These are phyloP conservation scores for Penicillium roqueforti DNA, from an alignment of 495 filamentous ascomycete species.

Conservation along the genomic window DNA sequence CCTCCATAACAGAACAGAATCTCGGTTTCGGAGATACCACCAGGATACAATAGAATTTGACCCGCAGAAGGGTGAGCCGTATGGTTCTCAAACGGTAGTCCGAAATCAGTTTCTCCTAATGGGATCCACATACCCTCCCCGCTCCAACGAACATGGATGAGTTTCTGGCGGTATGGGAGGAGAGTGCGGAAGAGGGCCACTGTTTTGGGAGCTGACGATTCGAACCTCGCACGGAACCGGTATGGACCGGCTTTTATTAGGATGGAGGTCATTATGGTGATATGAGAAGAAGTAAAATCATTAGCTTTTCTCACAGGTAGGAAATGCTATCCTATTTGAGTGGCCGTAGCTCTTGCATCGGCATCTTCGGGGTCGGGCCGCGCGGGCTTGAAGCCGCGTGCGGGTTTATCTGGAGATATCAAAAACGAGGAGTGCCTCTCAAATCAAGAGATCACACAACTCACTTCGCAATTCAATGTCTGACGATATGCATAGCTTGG, in stretches of 20 bases:
- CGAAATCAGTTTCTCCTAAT: constrained; percentile 24
- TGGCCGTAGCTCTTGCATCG: too few species aligned
- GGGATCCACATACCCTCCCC: constrained; percentile 29
- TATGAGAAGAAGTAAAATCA: too few species aligned
- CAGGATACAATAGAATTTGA: constrained; percentile 25
- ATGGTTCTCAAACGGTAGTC: constrained; percentile 24
- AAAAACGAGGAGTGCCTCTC: too few species aligned
- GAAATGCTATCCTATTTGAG: too few species aligned
- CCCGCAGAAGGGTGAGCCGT: constrained; percentile 24
- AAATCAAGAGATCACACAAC: too few species aligned
- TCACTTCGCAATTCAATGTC: too few species aligned
- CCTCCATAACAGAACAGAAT: constrained; percentile 27
- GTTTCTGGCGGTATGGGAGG: constrained; percentile 24
- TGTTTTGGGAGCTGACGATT: constrained; percentile 22
- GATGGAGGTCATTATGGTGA: neutral
- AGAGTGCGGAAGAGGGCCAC: constrained; percentile 20
- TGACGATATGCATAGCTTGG: too few species aligned
- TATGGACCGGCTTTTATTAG: constrained; percentile 21
- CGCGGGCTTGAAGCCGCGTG: too few species aligned
- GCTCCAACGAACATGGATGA: constrained; percentile 29
- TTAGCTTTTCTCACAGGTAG: too few species aligned
- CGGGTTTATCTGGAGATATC: too few species aligned
- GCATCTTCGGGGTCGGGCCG: too few species aligned
- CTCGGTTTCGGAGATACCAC: constrained; percentile 26
- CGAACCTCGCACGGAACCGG: constrained; percentile 22